These are phyloP conservation scores for Russula vinacea DNA, from an alignment of 768 basidiomycete genomes.

Conservation along the genomic window DNA sequence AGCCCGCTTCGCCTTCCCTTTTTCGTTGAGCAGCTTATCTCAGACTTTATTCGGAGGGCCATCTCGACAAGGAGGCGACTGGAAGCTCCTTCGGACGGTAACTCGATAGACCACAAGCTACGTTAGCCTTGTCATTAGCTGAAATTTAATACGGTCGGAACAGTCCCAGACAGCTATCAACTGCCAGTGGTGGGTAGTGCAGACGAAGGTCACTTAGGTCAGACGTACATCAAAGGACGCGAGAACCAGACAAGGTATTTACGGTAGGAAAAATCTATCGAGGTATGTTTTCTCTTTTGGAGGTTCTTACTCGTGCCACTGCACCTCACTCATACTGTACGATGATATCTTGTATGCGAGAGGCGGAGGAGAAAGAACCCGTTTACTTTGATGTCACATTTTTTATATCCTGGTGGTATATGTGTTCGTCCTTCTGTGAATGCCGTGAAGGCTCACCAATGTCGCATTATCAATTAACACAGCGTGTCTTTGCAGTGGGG, in stretches of 20 bases:
- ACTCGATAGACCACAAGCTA: constrained; percentile 61
- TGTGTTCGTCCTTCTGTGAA: background rate
- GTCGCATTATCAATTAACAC: constrained; percentile 7
- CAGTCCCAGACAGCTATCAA: constrained; percentile 61
- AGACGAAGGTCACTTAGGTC: constrained; percentile 69
- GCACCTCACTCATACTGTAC: background rate
- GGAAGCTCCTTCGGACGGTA: constrained; percentile 55
- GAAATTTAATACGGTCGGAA: constrained; percentile 63
- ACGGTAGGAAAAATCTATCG: background rate
- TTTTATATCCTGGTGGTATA: background rate
- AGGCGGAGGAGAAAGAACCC: background rate
- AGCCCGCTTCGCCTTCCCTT: background rate
- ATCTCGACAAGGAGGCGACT: constrained; percentile 46
- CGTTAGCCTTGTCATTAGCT: too few species aligned
- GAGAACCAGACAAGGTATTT: background rate
- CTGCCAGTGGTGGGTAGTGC: constrained; percentile 5
- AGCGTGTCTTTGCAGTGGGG: constrained; percentile 34
- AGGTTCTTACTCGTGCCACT: background rate
- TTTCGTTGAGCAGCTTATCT: background rate
- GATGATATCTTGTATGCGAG: background rate
- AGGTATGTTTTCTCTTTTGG: background rate
- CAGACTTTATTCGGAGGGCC: background rate
- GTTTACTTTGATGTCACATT: background rate
- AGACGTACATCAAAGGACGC: constrained; percentile 1
- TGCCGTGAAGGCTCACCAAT: too few species aligned